Evolutionary conservation across 2,329 filamentous ascomycete genomes (phyloP).

Genomic region (Penicillium nordicum): DNA sequence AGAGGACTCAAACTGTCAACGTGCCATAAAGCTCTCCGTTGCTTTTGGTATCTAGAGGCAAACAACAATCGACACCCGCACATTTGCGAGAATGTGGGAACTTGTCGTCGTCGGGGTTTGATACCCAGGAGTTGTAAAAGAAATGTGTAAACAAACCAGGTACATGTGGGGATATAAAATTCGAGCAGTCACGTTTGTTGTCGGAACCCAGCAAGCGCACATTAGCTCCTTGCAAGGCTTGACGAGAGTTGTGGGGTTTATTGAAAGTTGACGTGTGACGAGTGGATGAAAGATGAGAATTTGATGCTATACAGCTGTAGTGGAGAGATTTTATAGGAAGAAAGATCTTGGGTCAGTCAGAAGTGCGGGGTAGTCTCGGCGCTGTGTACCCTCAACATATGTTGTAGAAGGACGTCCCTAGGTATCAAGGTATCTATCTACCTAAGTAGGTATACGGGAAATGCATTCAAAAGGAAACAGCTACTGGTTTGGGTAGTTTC

Average conservation of each 20-base stretch:
- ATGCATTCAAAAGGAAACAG: too few relatives aligned
- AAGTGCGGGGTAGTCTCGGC: not conserved
- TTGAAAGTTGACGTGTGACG: not conserved
- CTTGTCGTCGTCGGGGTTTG: slow-evolving; percentile 23
- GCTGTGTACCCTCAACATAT: too few relatives aligned
- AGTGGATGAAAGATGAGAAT: too few relatives aligned
- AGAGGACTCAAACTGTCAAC: slow-evolving; percentile 16
- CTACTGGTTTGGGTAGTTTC: too few relatives aligned
- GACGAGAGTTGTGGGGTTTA: not conserved
- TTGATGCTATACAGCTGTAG: not conserved
- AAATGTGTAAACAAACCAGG: not conserved
- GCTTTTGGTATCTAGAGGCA: slow-evolving; percentile 19
- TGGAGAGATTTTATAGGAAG: too few relatives aligned
- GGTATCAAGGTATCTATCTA: too few relatives aligned
- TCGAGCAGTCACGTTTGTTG: not conserved
- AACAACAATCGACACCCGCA: slow-evolving; percentile 24
- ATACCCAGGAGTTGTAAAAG: not conserved
- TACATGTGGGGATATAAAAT: not conserved
- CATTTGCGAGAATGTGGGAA: slow-evolving; percentile 16
- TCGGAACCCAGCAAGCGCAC: not conserved
- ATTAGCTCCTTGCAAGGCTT: not conserved
- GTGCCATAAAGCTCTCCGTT: slow-evolving; percentile 16
- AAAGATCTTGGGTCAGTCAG: too few relatives aligned
- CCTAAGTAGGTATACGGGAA: too few relatives aligned
- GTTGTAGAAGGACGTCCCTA: too few relatives aligned